Evolutionary conservation across 345 rosid genomes (phyloP).

Genomic region (Linum usitatissimum): DNA sequence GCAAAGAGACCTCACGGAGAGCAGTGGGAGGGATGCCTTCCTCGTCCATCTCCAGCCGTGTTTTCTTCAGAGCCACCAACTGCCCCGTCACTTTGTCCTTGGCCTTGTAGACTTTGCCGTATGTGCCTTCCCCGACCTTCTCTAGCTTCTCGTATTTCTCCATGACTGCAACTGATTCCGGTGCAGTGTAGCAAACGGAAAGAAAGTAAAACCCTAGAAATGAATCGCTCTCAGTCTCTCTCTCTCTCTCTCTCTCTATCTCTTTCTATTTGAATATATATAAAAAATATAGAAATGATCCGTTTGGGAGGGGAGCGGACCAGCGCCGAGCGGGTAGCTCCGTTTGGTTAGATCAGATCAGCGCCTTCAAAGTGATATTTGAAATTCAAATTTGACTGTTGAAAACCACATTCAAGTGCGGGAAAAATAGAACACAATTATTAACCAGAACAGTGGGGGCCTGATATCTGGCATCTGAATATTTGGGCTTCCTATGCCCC

Average conservation of each 20-base stretch:
- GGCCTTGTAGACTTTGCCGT: constrained; percentile 94
- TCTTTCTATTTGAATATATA: too few species aligned
- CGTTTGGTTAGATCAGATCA: neutral
- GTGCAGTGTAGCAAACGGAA: neutral
- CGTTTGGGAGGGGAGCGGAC: neutral
- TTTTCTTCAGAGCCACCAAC: constrained; percentile 79
- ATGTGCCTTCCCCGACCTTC: constrained; percentile 95
- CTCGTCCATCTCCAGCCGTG: constrained; percentile 91
- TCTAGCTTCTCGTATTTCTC: constrained; percentile 95
- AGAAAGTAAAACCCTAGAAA: neutral
- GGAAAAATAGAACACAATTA: too few species aligned
- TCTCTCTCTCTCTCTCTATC: neutral
- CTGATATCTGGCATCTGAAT: too few species aligned
- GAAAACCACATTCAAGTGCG: neutral
- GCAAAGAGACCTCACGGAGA: constrained; percentile 86
- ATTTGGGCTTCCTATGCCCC: too few species aligned
- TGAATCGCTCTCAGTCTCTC: neutral
- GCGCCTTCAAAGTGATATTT: neutral
- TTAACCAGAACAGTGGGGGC: too few species aligned
- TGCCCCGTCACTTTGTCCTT: constrained; percentile 67
- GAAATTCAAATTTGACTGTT: neutral
- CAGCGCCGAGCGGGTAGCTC: neutral
- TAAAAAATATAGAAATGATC: neutral
- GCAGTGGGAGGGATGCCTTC: constrained; percentile 98
- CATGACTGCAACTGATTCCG: constrained; percentile 22